These are phyloP conservation scores for Penicillium bialowiezense DNA, from an alignment of 495 filamentous ascomycete species.

Conservation along the genomic window DNA sequence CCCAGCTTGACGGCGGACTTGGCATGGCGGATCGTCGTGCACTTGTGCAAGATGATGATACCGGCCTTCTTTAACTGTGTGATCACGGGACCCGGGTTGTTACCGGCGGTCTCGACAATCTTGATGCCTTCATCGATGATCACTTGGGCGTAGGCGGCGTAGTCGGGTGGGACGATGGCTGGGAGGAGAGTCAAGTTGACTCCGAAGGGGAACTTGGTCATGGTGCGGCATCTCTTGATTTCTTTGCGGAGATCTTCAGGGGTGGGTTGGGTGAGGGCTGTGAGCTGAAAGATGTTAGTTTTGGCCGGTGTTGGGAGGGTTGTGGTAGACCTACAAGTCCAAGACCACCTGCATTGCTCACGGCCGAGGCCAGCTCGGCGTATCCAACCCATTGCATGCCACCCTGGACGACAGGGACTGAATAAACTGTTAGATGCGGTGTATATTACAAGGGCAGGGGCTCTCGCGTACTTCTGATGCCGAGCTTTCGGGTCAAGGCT, in stretches of 20 bases:
- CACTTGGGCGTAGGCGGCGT: slow-evolving; percentile 85
- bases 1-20: slow-evolving; percentile 90
- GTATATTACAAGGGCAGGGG: not conserved
- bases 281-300: slow-evolving; percentile 48
- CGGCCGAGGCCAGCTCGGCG: slow-evolving; percentile 88
- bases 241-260: slow-evolving; percentile 92
- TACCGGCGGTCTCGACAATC: slow-evolving; percentile 96
- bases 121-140: slow-evolving; percentile 91
- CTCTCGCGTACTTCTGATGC: slow-evolving; percentile 67
- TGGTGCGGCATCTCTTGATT: slow-evolving; percentile 77
- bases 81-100: slow-evolving; percentile 90
- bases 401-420: slow-evolving; percentile 95
- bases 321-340: slow-evolving; percentile 59
- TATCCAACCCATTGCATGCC: slow-evolving; percentile 94
- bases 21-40: slow-evolving; percentile 93
- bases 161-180: slow-evolving; percentile 84
- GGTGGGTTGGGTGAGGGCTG: slow-evolving; percentile 90
- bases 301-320: not conserved
- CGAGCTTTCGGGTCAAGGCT: slow-evolving; percentile 80
- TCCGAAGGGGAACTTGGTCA: slow-evolving; percentile 89
- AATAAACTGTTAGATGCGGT: slow-evolving; percentile 13
- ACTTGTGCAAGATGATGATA: slow-evolving; percentile 88
- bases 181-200: slow-evolving; percentile 97
- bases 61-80: slow-evolving; percentile 77
- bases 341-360: slow-evolving; percentile 92